Percentiles rank a stretch among this genome's conserved stretches.
Conservation (phyloP, 2,329 filamentous ascomycete species). For the Nannizziopsis arthrosporioides region DNA sequence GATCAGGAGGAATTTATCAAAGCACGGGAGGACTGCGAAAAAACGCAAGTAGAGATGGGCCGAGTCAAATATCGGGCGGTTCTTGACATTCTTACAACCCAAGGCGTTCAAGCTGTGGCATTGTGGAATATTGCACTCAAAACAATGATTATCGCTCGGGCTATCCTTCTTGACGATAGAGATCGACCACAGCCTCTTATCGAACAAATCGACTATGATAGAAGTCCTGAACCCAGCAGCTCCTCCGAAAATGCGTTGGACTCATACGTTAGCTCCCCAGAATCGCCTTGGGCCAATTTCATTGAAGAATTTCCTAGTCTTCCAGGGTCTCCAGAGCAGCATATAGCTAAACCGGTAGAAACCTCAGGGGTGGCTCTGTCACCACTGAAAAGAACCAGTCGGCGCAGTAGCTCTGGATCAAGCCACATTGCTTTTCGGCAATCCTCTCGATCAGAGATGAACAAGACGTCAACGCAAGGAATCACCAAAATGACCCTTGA, state of each 20-base stretch:
- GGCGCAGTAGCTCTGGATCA: not conserved
- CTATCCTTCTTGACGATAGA: slow-evolving; percentile 24
- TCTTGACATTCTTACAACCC: slow-evolving; percentile 20
- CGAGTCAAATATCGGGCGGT: slow-evolving; percentile 23
- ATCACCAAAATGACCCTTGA: slow-evolving; percentile 1
- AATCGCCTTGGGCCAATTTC: slow-evolving; percentile 4
- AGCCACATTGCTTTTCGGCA: not conserved
- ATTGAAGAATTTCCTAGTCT: slow-evolving; percentile 7
- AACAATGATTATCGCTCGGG: slow-evolving; percentile 22
- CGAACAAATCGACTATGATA: not conserved
- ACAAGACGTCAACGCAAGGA: slow-evolving; percentile 4
- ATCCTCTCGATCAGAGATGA: not conserved
- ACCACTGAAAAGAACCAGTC: not conserved
- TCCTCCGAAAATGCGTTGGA: not conserved
- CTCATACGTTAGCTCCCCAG: not conserved
- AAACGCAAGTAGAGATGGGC: slow-evolving; percentile 18
- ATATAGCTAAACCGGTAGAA: not conserved
- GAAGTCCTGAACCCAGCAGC: slow-evolving; percentile 3
- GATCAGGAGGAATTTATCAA: slow-evolving; percentile 13
- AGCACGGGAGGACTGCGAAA: slow-evolving; percentile 20
- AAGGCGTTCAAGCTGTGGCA: slow-evolving; percentile 19
- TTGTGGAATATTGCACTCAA: slow-evolving; percentile 22
- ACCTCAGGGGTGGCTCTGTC: not conserved
- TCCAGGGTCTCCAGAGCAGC: not conserved
- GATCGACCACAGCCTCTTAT: slow-evolving; percentile 13